phyloP scores from a whole-genome alignment of 1,284 basidiomycete genomes.

The Amylostereum chailletii region DNA sequence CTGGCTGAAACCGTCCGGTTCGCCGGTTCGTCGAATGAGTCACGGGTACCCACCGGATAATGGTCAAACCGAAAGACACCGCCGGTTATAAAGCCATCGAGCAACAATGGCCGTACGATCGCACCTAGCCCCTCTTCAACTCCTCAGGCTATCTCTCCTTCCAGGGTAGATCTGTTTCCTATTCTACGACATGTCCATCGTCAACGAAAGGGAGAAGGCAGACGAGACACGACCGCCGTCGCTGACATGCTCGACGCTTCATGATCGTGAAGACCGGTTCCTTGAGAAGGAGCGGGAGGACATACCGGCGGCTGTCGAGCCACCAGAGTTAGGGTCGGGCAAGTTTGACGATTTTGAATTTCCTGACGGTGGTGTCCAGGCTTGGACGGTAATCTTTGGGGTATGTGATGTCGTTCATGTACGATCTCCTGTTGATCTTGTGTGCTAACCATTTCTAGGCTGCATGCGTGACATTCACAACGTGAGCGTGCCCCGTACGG shows the following conservation, averaged over 20 bases:
- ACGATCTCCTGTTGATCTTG: not conserved
- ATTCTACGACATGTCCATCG: too few relatives aligned
- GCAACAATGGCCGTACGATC: too few relatives aligned
- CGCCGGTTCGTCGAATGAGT: too few relatives aligned
- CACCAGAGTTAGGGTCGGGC: not conserved
- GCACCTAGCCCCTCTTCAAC: too few relatives aligned
- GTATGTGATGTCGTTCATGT: constrained; percentile 17
- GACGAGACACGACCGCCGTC: not conserved
- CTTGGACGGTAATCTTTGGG: constrained; percentile 30
- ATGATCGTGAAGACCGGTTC: not conserved
- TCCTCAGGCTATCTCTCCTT: too few relatives aligned
- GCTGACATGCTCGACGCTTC: not conserved
- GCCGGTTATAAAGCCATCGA: too few relatives aligned
- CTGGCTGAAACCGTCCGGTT: too few relatives aligned
- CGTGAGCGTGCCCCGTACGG: constrained; percentile 13
- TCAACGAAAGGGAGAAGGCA: too few relatives aligned
- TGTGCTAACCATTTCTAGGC: constrained; percentile 8
- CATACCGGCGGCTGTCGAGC: not conserved
- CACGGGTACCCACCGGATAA: too few relatives aligned
- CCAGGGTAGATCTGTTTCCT: too few relatives aligned
- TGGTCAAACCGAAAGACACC: too few relatives aligned
- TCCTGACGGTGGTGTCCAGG: constrained; percentile 31
- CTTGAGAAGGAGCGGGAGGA: not conserved
- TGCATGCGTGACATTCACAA: constrained; percentile 21
- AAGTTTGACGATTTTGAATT: constrained; percentile 14